Base-by-base conservation (phyloP, 768 basidiomycete genomes). In the Lactarius evosmus region DNA sequence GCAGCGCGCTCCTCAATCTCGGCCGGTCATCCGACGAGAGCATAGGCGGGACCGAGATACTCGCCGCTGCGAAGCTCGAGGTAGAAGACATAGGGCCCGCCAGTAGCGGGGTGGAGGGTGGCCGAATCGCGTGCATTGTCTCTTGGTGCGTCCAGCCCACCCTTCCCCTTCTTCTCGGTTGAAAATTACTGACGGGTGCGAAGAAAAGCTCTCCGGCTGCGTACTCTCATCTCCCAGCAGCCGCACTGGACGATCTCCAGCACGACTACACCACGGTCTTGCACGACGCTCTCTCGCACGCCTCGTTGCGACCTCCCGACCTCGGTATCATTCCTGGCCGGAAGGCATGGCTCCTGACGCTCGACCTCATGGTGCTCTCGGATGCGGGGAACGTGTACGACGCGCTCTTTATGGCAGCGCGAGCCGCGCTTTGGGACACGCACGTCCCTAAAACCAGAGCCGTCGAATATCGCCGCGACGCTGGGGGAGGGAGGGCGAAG, bases 361-460 rank as follows among this genome's bases (percentile, higher is more conserved):
- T 95, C 54, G 92, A 94, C 68, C 75, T 86, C n/a, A 78, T 90
- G 16, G 79, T 94, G 32, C 80, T 92, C 32, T 78, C 86, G 2
- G 89, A 93, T 65, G 78, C 82, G 4, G 92, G 92, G 0, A 93
- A 93, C 72, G 68, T 88, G 27, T 80, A 84, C 62, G 93, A 95
- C 67, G 88, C 86, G 36, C 73, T 94, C 2, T 89, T 94, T 76
- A 79, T 94, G 75, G 89, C 89, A 0, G 84, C 87, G 1, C 82
- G 88, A 16, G 87, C 88, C 0, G 92, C 91, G 0, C 74, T 95
- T 16, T 91, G 88, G 83, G 89, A 92, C 62, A 87, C 90, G 17
- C 87, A 83, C 59, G 86, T 95, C 0, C 93, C 93, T 7, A 76
- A 82, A 33, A 95, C 93, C 54, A 78, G 84, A 40, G 78, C 78